Conservation (phyloP, 2,329 filamentous ascomycete genomes). For the Aquanectria penicillioides region DNA sequence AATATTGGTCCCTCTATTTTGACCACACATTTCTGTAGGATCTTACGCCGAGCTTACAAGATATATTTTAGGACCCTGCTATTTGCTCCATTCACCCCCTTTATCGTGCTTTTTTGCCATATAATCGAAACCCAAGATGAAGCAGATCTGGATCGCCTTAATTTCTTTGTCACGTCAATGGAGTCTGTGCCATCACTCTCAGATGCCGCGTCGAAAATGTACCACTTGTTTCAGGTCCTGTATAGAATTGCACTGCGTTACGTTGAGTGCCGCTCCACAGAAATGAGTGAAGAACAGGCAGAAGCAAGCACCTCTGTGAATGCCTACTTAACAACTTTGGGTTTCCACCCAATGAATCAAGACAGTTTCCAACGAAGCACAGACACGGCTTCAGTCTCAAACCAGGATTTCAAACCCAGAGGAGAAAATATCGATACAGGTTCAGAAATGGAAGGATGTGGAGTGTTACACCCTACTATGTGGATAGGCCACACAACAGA, state of each 20-base stretch:
- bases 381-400: conserved; percentile 8
- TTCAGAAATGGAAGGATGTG: background rate
- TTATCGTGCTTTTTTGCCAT: conserved; percentile 18
- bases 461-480: conserved; percentile 6
- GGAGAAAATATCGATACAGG: background rate
- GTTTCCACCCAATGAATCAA: conserved; percentile 43
- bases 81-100: conserved; percentile 12
- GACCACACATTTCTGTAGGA: too few relatives aligned
- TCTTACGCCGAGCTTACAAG: background rate
- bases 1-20: background rate
- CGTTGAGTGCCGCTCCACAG: background rate
- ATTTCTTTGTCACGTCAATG: background rate
- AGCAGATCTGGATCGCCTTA: conserved; percentile 2
- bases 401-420: too few relatives aligned
- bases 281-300: background rate
- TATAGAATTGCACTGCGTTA: conserved; percentile 2
- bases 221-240: conserved; percentile 3
- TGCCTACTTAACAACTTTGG: conserved; percentile 54
- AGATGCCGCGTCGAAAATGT: conserved; percentile 12
- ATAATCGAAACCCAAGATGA: conserved; percentile 3
- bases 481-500: conserved; percentile 45
- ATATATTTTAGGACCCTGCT: conserved; percentile 8
- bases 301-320: too few relatives aligned
- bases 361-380: conserved; percentile 13
- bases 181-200: background rate